phyloP scores from a whole-genome alignment of 805 yeast species.

The Candida sithepensis region DNA sequence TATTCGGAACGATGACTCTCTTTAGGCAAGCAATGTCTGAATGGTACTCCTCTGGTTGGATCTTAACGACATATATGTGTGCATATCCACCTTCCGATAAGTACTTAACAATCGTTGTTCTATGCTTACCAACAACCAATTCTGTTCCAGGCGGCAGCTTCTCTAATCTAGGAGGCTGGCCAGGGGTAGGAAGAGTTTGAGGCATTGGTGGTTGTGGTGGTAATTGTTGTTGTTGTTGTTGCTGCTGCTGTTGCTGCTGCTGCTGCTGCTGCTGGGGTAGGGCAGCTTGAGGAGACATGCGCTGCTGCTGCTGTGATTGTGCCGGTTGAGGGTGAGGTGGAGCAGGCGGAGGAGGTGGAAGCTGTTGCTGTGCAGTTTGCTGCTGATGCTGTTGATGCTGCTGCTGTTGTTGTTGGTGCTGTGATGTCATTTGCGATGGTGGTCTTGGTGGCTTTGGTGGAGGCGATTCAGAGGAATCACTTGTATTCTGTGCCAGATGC shows the following conservation, averaged over 20 bases:
- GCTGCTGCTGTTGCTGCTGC: background rate
- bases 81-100: slow-evolving; percentile 69
- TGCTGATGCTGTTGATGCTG: too few species aligned
- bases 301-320: too few species aligned
- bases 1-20: slow-evolving; percentile 70
- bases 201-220: background rate
- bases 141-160: slow-evolving; percentile 40
- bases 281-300: too few species aligned
- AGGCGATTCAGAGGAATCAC: background rate
- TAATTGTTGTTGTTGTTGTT: background rate
- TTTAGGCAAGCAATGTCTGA: slow-evolving; percentile 63
- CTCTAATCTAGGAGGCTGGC: slow-evolving; percentile 10
- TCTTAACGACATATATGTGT: slow-evolving; percentile 65
- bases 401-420: too few species aligned
- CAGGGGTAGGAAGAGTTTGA: background rate
- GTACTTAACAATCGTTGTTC: slow-evolving; percentile 41
- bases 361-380: slow-evolving; percentile 6
- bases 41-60: slow-evolving; percentile 43
- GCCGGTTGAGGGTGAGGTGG: too few species aligned
- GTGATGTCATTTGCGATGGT: too few species aligned
- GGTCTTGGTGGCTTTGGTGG: background rate
- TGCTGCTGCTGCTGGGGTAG: background rate
- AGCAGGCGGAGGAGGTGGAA: slow-evolving; percentile 1
- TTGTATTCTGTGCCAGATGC: background rate
- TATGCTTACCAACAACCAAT: slow-evolving; percentile 48